A percentile compares a stretch with the other conserved stretches of the same genome.
Conservation (phyloP, 148 eudicot species). For the Camellia sinensis region DNA sequence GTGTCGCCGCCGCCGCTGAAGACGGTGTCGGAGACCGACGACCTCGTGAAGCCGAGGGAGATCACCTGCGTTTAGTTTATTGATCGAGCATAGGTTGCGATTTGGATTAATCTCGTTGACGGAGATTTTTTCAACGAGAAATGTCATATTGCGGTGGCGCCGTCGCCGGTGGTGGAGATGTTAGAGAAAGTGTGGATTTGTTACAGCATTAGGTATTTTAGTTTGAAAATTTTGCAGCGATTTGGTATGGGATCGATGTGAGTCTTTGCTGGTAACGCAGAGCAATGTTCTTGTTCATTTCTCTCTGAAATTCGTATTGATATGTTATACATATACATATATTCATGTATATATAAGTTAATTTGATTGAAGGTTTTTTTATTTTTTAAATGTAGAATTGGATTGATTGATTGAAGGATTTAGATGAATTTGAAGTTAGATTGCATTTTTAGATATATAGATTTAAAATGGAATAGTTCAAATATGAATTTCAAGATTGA, state of each 20-base stretch:
- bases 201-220: not conserved
- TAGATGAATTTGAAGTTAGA: too few relatives aligned
- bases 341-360: too few relatives aligned
- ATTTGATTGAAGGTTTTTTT: too few relatives aligned
- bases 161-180: too few relatives aligned
- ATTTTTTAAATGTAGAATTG: too few relatives aligned
- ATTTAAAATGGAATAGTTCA: too few relatives aligned
- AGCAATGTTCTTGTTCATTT: not conserved
- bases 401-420: too few relatives aligned
- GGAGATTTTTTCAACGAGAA: not conserved
- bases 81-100: not conserved
- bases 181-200: too few relatives aligned
- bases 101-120: not conserved
- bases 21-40: conserved; percentile 8
- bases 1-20: conserved; percentile 20
- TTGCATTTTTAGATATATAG: too few relatives aligned
- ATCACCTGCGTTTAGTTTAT: conserved; percentile 16
- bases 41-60: conserved; percentile 6
- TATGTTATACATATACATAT: too few relatives aligned
- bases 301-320: not conserved
- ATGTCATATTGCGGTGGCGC: too few relatives aligned
- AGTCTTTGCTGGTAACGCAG: not conserved
- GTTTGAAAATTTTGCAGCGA: not conserved
- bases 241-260: not conserved
- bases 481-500: too few relatives aligned